Evolutionary conservation across 306 rosid species (phyloP), one percentile per base, ranked within the genome.

Genomic region (Ceratonia siliqua): DNA sequence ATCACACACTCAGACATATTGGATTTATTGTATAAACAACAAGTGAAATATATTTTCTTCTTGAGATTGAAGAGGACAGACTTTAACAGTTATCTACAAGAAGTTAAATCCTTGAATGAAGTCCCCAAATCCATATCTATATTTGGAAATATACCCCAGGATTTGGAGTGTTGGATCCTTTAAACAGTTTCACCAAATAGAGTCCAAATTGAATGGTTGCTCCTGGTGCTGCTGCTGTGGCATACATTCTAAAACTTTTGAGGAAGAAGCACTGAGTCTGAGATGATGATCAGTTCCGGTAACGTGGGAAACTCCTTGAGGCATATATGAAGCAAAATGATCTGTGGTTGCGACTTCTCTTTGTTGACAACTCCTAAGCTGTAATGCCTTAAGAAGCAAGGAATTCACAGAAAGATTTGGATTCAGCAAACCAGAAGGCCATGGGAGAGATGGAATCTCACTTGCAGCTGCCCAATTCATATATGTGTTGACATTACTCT

Each of bases 131-230:
- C 54, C 68, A 64, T 38, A 52, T 41, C 27, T 49, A 39, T 41
- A 65, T 55, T 65, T 28, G 33, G 36, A 12, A 53, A 5, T n/a
- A 12, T 45, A 43, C 18, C 11, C 70, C 35, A n/a, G n/a, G n/a
- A n/a, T n/a, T n/a, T n/a, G n/a, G n/a, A n/a, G n/a, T n/a, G n/a
- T n/a, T n/a, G n/a, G n/a, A 20, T 50, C 61, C 6, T 67, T 57
- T 59, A 39, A 32, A 20, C 30, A 62, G 17, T 68, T 62, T 94
- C 89, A 92, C 98, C 97, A 92, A 30, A 88, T 63, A 86, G 98
- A 92, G 93, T 94, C 98, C 95, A 87, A 78, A 78, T 87, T 86
- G 85, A 94, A 92, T 83, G 97, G 95, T 83, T 87, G 97, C 92
- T 87, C 93, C 75, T 71, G 88, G 42, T 79, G 89, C 52, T 83